Conservation (phyloP, 768 basidiomycete species). For the Mycena indigotica region DNA sequence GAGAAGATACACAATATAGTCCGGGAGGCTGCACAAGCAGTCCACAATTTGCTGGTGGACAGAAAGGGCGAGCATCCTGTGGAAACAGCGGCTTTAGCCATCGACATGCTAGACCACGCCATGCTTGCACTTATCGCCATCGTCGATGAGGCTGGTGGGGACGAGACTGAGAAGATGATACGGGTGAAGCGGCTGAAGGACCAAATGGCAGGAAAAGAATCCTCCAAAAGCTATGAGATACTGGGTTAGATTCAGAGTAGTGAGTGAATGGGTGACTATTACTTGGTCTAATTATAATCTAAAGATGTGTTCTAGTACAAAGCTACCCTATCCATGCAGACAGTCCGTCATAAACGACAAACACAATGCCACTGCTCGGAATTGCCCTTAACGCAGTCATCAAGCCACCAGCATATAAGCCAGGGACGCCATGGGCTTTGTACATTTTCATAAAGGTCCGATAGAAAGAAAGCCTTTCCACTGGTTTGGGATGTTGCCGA, state of each 20-base stretch:
- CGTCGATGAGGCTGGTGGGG: conserved; percentile 13
- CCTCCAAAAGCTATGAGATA: conserved; percentile 16
- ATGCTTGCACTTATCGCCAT: conserved; percentile 18
- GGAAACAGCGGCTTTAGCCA: conserved; percentile 16
- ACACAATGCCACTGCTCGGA: conserved; percentile 91
- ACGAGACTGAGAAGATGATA: conserved; percentile 12
- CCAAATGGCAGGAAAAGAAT: conserved; percentile 9
- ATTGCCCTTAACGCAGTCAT: conserved; percentile 85
- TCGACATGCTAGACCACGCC: conserved; percentile 16
- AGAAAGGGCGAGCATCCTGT: conserved; percentile 7
- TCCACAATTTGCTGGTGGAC: background rate
- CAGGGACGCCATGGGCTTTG: conserved; percentile 70
- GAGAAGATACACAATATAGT: background rate
- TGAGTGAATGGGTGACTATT: background rate
- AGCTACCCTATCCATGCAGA: conserved; percentile 44
- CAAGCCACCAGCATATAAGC: conserved; percentile 91
- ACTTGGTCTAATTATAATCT: background rate
- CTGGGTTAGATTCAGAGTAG: conserved; percentile 6
- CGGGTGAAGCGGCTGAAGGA: conserved; percentile 6
- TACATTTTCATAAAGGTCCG: conserved; percentile 71
- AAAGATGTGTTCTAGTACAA: conserved; percentile 2
- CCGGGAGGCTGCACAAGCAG: background rate
- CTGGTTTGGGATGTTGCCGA: conserved; percentile 20
- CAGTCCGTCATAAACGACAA: conserved; percentile 87
- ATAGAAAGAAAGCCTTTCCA: conserved; percentile 5